These are phyloP conservation scores for Pisolithus thermaeus DNA, from an alignment of 1,284 basidiomycete genomes.

Conservation along the genomic window DNA sequence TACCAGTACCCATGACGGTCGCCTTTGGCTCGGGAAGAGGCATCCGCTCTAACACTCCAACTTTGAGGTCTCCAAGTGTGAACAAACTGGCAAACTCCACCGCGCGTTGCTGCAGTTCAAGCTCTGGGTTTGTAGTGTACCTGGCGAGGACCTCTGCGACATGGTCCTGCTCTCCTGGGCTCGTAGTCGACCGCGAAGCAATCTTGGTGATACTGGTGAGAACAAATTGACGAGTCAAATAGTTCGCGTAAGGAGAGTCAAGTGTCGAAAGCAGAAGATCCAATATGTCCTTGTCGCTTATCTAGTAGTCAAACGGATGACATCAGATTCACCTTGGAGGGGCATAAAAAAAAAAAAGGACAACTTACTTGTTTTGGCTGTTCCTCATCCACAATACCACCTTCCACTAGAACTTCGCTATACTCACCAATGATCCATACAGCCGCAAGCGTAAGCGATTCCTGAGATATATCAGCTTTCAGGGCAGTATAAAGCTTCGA, in stretches of 20 bases:
- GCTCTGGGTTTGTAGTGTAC: constrained; percentile 81
- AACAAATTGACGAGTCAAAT: constrained; percentile 88
- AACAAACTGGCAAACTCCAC: constrained; percentile 92
- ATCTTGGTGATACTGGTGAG: constrained; percentile 90
- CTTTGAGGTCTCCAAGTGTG: constrained; percentile 65
- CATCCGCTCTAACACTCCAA: constrained; percentile 97
- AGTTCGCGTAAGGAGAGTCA: constrained; percentile 92
- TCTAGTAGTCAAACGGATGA: constrained; percentile 34
- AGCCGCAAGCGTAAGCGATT: constrained; percentile 87
- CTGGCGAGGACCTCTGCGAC: constrained; percentile 71
- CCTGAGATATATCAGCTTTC: constrained; percentile 91
- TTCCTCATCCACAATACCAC: constrained; percentile 87
- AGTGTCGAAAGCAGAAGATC: constrained; percentile 86
- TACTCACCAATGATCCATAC: constrained; percentile 99
- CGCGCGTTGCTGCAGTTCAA: constrained; percentile 94
- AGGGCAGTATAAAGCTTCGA: constrained; percentile 90
- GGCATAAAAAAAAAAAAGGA: not conserved
- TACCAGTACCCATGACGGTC: constrained; percentile 87
- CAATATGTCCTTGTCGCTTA: constrained; percentile 77
- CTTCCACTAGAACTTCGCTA: constrained; percentile 84
- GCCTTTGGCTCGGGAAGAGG: constrained; percentile 94
- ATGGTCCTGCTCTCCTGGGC: constrained; percentile 66
- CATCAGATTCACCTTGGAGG: not conserved
- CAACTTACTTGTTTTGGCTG: constrained; percentile 59
- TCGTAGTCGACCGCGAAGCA: constrained; percentile 67